phyloP scores from a whole-genome alignment of 495 filamentous ascomycete species.

The Choiromyces venosus region DNA sequence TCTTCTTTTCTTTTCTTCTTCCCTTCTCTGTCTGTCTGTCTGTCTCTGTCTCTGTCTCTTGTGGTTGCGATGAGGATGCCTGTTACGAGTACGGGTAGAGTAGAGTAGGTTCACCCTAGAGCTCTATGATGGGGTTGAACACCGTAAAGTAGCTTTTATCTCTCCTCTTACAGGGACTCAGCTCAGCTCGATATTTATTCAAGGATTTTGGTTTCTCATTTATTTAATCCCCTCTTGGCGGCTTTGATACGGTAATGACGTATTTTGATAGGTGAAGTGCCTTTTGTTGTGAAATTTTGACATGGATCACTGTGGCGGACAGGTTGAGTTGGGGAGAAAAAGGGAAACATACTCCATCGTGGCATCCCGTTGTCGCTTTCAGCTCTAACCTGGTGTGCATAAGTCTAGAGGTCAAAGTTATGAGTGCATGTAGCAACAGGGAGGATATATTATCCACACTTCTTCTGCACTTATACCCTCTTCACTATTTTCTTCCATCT shows the following conservation, averaged over 20 bases:
- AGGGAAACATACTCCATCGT: not conserved
- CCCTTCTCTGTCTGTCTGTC: slow-evolving; percentile 4
- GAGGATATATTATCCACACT: not conserved
- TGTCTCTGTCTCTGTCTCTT: no score
- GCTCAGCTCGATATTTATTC: not conserved
- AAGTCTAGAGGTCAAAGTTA: not conserved
- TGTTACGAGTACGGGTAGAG: no score
- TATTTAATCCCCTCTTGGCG: not conserved
- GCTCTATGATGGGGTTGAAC: no score
- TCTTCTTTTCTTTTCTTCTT: not conserved
- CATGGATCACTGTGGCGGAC: not conserved
- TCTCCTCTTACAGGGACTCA: not conserved
- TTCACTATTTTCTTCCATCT: slow-evolving; percentile 7
- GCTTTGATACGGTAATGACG: not conserved
- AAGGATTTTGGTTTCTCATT: not conserved
- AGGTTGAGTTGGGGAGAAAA: not conserved
- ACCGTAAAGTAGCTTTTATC: not conserved
- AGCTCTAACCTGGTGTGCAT: not conserved
- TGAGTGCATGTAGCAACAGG: not conserved
- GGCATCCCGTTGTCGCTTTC: not conserved
- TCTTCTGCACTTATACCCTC: not conserved
- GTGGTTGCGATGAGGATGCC: not conserved
- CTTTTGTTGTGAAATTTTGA: not conserved
- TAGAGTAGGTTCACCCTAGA: no score
- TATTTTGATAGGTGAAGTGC: not conserved